phyloP scores from a whole-genome alignment of 1,284 basidiomycete species.

The Dichomitus squalens region DNA sequence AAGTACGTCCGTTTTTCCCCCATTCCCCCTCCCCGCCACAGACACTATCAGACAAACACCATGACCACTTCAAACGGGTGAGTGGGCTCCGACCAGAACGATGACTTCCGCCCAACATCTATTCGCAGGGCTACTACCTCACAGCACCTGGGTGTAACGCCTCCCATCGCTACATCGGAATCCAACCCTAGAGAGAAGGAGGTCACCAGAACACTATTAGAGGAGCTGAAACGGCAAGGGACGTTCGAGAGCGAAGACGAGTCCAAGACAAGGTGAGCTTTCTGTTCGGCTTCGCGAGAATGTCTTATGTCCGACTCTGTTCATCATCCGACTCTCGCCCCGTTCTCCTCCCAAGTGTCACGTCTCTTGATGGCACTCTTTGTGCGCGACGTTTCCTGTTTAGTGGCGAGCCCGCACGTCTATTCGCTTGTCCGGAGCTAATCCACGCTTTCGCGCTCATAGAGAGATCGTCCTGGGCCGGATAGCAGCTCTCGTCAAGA shows the following conservation, averaged over 20 bases:
- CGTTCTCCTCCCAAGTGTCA: background rate
- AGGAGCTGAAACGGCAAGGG: slow-evolving; percentile 85
- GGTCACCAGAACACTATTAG: slow-evolving; percentile 84
- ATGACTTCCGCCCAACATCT: background rate
- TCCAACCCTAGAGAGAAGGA: slow-evolving; percentile 76
- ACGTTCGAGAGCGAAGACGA: slow-evolving; percentile 93
- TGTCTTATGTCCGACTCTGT: background rate
- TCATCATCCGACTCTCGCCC: background rate
- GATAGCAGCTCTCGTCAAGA: slow-evolving; percentile 88
- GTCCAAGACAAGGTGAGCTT: slow-evolving; percentile 82
- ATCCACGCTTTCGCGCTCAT: slow-evolving; percentile 5
- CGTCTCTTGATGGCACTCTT: too few relatives aligned
- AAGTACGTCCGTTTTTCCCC: slow-evolving; percentile 4
- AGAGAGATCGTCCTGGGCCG: slow-evolving; percentile 95
- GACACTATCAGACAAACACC: slow-evolving; percentile 1
- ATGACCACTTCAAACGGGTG: slow-evolving; percentile 22
- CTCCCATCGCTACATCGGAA: slow-evolving; percentile 83
- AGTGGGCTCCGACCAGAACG: background rate
- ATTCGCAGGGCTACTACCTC: slow-evolving; percentile 5
- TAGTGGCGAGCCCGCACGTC: background rate
- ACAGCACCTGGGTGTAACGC: slow-evolving; percentile 78
- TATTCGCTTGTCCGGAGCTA: background rate
- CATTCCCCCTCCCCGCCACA: background rate
- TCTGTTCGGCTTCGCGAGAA: background rate
- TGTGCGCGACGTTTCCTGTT: background rate